Evolutionary conservation across 441 rosid genomes (phyloP).

Genomic region (Capsella rubella): DNA sequence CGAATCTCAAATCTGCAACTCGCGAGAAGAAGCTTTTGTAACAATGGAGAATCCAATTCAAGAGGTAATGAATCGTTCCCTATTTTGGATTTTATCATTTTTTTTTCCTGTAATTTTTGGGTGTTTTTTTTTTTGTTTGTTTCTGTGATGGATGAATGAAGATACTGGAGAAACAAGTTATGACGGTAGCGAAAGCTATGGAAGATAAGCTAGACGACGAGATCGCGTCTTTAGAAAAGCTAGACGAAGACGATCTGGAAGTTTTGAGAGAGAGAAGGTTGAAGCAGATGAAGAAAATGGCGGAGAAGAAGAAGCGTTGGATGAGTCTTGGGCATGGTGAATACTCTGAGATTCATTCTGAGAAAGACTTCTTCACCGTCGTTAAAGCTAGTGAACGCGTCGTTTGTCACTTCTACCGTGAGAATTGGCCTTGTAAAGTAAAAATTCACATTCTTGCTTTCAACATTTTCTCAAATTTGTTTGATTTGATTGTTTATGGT

Average conservation of each 20-base stretch:
- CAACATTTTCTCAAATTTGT: not conserved
- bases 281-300: constrained; percentile 93
- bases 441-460: not conserved
- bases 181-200: constrained; percentile 86
- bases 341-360: constrained; percentile 76
- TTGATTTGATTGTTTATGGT: not conserved
- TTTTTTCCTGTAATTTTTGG: not conserved
- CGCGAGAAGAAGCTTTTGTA: not conserved
- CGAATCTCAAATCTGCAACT: not conserved
- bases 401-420: constrained; percentile 93
- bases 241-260: constrained; percentile 82
- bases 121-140: not conserved
- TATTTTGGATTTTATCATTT: not conserved
- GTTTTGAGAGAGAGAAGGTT: constrained; percentile 77
- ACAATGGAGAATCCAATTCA: constrained; percentile 54
- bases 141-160: constrained; percentile 38
- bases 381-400: constrained; percentile 96
- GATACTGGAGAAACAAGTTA: constrained; percentile 84
- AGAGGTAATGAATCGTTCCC: constrained; percentile 51
- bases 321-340: constrained; percentile 90
- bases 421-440: constrained; percentile 98
- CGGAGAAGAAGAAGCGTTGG: constrained; percentile 93
- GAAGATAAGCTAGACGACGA: constrained; percentile 92
- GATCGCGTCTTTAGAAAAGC: constrained; percentile 75
- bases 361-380: constrained; percentile 82